phyloP scores from a whole-genome alignment of 2,329 filamentous ascomycete species.

The Calonectria ilicicola region DNA sequence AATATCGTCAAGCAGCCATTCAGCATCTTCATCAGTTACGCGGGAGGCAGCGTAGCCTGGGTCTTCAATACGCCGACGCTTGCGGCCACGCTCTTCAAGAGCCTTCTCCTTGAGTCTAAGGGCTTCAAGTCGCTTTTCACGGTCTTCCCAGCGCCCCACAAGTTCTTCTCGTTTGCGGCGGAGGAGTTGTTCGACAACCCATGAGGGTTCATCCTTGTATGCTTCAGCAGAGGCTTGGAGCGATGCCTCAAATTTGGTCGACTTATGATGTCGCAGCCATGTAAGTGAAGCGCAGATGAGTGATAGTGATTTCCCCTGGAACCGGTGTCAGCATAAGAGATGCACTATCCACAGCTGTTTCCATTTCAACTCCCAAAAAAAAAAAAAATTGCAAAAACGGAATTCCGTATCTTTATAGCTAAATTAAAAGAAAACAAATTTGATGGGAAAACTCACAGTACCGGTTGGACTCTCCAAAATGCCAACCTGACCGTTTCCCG shows the following conservation, averaged over 20 bases:
- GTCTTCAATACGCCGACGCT: slow-evolving; percentile 58
- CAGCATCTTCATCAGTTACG: slow-evolving; percentile 68
- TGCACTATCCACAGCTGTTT: too few relatives aligned
- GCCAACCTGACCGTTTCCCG: slow-evolving; percentile 78
- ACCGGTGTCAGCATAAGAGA: slow-evolving; percentile 21
- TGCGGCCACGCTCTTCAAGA: slow-evolving; percentile 62
- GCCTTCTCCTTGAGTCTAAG: slow-evolving; percentile 73
- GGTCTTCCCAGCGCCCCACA: slow-evolving; percentile 74
- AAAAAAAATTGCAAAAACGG: too few relatives aligned
- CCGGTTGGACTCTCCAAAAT: slow-evolving; percentile 96
- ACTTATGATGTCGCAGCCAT: slow-evolving; percentile 89
- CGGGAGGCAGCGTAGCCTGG: slow-evolving; percentile 29
- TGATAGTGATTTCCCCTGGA: slow-evolving; percentile 87
- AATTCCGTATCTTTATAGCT: not conserved
- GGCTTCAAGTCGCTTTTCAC: slow-evolving; percentile 77
- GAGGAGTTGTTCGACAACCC: slow-evolving; percentile 84
- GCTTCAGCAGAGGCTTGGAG: slow-evolving; percentile 57
- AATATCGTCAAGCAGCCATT: slow-evolving; percentile 79
- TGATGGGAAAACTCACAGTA: slow-evolving; percentile 58
- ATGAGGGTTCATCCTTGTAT: slow-evolving; percentile 79
- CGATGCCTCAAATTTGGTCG: slow-evolving; percentile 64
- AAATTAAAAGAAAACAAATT: not conserved
- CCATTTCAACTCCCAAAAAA: not conserved
- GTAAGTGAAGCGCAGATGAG: slow-evolving; percentile 90
- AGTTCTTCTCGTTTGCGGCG: slow-evolving; percentile 76